phyloP scores from a whole-genome alignment of 441 rosid genomes.

The Eugenia klotzschiana region DNA sequence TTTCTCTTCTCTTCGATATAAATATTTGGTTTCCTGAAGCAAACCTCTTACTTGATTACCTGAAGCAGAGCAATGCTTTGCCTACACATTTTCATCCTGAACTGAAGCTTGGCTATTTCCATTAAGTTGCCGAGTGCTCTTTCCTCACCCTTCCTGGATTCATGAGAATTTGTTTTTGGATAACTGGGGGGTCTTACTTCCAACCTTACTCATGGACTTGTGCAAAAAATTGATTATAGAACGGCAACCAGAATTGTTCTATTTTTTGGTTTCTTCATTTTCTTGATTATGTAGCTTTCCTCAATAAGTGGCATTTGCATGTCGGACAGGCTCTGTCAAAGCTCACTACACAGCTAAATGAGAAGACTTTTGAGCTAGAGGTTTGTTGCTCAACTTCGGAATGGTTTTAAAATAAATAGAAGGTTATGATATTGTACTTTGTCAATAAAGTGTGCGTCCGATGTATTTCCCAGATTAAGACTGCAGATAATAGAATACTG shows the following conservation, averaged over 20 bases:
- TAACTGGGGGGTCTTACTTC: background rate
- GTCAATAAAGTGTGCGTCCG: conserved; percentile 4
- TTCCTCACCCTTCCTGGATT: background rate
- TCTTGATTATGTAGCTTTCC: background rate
- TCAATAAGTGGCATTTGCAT: background rate
- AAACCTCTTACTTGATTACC: background rate
- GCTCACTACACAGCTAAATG: conserved; percentile 64
- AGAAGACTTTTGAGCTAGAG: conserved; percentile 83
- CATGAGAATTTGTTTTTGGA: background rate
- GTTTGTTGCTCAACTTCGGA: conserved; percentile 19
- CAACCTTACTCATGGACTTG: background rate
- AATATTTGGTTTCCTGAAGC: background rate
- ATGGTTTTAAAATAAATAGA: background rate
- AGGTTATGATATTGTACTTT: conserved; percentile 1
- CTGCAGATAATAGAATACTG: conserved; percentile 87
- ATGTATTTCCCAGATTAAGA: conserved; percentile 45
- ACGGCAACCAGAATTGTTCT: background rate
- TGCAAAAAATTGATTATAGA: background rate
- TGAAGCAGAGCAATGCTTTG: background rate
- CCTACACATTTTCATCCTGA: background rate
- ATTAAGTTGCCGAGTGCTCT: background rate
- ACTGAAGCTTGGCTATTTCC: background rate
- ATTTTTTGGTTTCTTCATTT: background rate
- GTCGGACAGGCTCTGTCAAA: conserved; percentile 48
- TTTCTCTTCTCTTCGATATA: background rate